These are phyloP conservation scores for Penicillium salamii DNA, from an alignment of 495 filamentous ascomycete genomes.

Conservation along the genomic window DNA sequence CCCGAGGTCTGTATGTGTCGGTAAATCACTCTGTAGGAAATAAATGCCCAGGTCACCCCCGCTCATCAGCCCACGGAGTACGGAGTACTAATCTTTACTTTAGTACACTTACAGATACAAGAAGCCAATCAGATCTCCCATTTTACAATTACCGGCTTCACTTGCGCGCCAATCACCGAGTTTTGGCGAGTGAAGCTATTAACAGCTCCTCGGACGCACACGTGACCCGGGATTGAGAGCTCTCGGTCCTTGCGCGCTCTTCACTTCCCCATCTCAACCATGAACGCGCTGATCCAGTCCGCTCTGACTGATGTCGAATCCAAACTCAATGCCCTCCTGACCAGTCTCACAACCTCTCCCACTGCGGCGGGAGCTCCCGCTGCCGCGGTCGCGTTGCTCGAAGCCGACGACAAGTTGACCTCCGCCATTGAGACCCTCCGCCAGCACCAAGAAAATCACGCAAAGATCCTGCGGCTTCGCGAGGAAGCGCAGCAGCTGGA, in stretches of 20 bases:
- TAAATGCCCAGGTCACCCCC: no score
- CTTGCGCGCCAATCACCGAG: no score
- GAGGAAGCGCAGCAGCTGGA: slow-evolving; percentile 38
- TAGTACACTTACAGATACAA: no score
- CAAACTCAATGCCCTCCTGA: slow-evolving; percentile 42
- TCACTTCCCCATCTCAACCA: slow-evolving; percentile 15
- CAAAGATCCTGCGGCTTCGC: slow-evolving; percentile 36
- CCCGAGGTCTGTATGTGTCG: no score
- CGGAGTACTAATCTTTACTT: no score
- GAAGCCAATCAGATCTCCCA: no score
- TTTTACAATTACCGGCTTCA: no score
- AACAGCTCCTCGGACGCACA: no score
- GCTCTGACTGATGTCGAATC: slow-evolving; percentile 39
- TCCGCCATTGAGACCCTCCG: slow-evolving; percentile 39
- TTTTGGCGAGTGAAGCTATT: background rate
- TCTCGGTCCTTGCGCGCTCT: slow-evolving; percentile 10
- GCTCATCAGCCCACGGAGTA: no score
- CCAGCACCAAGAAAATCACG: slow-evolving; percentile 43
- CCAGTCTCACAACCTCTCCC: slow-evolving; percentile 40
- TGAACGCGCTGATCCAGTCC: slow-evolving; percentile 39
- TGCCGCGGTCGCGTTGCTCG: slow-evolving; percentile 38
- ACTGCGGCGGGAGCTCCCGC: slow-evolving; percentile 42
- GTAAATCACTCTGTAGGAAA: no score
- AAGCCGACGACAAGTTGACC: slow-evolving; percentile 41
- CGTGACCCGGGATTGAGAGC: slow-evolving; percentile 13